Evolutionary conservation across 305 asterid species (phyloP), one percentile per base, ranked within the genome.

Genomic region (Rubia balearica): DNA sequence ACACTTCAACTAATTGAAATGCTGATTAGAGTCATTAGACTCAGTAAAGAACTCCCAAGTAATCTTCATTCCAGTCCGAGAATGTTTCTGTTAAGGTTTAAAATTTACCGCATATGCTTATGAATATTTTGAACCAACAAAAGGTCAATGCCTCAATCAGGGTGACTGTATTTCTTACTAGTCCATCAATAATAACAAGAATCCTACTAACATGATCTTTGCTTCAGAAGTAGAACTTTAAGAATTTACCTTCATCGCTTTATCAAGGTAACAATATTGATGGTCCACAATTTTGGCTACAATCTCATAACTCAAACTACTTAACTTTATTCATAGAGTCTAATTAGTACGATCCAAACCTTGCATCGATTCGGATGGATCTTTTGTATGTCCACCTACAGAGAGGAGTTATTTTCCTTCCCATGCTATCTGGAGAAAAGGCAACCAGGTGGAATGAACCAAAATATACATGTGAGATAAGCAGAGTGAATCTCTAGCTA

Each of bases 331-430:
- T 8, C 36, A 43, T 49, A 57, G 62, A 40, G 24, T 48, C 13
- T 1, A 12, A 65, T 67, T 59, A 36, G 76, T 69, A 76, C 49
- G 65, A 74, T 41, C 21, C 81, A 65, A 79, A 91, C 99, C 99
- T 88, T 86, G 96, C 79, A 94, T 71, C 33, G 89, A 77, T 83
- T 94, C 96, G 64, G 88, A 81, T 76, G 95, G 92, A 84, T 90
- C 90, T 86, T 89, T 94, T 63, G 95, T 71, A 77, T 91, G 97
- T 81, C 99, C 99, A 80, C 95, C 97, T 73, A 91, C 81, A 61
- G 96, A 88, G 81, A 94, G 89, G 85, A 94, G 95, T 86, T 89
- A 85, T 75, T 82, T 87, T 80, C 97, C 97, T 51, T 83, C 92
- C 97, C 98, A 90, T 21, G 98, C 89, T 79, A 91, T 88, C 99